Evolutionary conservation across 2,329 filamentous ascomycete genomes (phyloP).

Genomic region (Penicillium sp.): DNA sequence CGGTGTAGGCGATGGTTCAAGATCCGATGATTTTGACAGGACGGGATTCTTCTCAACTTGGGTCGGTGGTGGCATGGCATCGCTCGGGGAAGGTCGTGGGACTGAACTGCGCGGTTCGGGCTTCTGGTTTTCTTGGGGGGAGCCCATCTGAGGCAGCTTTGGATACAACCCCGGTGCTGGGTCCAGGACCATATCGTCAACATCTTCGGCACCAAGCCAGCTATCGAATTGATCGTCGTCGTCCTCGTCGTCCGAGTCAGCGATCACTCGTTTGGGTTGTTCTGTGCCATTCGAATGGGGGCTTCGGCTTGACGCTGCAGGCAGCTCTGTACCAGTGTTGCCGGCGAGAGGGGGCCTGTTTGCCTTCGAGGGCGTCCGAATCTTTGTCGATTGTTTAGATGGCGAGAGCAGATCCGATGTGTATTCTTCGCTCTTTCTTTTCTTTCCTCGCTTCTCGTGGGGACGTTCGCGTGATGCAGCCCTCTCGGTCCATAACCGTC

Average conservation of each 20-base stretch:
- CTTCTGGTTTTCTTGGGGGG: conserved; percentile 12
- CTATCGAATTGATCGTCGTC: conserved; percentile 36
- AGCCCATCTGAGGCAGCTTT: conserved; percentile 30
- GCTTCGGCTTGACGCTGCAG: conserved; percentile 7
- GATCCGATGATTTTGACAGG: conserved; percentile 3
- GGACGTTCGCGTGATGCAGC: conserved; percentile 44
- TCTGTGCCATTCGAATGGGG: conserved; percentile 16
- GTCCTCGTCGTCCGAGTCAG: conserved; percentile 36
- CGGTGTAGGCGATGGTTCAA: conserved; percentile 18
- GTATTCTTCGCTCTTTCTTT: conserved; percentile 55
- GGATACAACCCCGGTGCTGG: conserved; percentile 35
- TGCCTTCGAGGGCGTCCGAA: conserved; percentile 27
- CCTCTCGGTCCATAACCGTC: conserved; percentile 50
- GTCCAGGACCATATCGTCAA: conserved; percentile 26
- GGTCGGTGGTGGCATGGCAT: neutral
- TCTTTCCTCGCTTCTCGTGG: conserved; percentile 46
- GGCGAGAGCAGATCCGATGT: conserved; percentile 42
- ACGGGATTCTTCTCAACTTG: neutral
- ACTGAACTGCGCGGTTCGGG: neutral
- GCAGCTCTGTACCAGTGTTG: neutral
- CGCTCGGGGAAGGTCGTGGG: neutral
- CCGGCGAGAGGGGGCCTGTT: conserved; percentile 5
- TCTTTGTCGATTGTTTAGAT: conserved; percentile 30
- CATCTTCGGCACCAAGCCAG: conserved; percentile 26
- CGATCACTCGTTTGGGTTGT: conserved; percentile 28